These are phyloP conservation scores for Heteromeles arbutifolia DNA, from an alignment of 306 rosid genomes.

Conservation along the genomic window DNA sequence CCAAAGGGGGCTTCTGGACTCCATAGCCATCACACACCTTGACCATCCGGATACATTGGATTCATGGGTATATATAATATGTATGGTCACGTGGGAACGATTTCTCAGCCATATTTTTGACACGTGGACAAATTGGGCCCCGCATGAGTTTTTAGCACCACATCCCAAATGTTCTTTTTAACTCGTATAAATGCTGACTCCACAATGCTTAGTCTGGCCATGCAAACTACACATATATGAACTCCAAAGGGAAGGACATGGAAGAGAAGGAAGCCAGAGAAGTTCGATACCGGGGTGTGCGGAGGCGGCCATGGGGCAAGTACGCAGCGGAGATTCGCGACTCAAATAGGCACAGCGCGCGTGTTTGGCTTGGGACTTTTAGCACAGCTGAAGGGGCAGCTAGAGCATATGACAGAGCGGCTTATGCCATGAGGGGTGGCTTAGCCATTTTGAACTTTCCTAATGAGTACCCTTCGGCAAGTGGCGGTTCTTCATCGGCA, in stretches of 20 bases:
- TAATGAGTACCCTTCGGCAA: constrained; percentile 39
- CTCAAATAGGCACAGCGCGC: constrained; percentile 52
- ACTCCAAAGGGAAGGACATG: constrained; percentile 18
- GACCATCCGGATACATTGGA: constrained; percentile 70
- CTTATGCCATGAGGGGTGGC: constrained; percentile 77
- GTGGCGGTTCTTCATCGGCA: constrained; percentile 15
- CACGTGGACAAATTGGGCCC: constrained; percentile 14
- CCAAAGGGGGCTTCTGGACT: constrained; percentile 11
- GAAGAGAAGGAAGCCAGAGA: constrained; percentile 31
- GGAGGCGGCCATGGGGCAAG: constrained; percentile 86
- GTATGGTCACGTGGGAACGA: constrained; percentile 23
- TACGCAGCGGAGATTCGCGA: constrained; percentile 93
- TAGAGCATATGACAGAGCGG: constrained; percentile 84
- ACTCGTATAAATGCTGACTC: constrained; percentile 14
- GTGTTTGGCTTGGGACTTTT: constrained; percentile 88
- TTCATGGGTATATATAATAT: not conserved
- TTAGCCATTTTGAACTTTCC: constrained; percentile 84
- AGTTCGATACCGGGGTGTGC: constrained; percentile 58
- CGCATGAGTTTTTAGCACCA: not conserved
- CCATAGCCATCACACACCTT: constrained; percentile 55
- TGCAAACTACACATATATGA: constrained; percentile 20
- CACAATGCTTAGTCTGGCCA: constrained; percentile 13
- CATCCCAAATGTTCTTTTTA: not conserved
- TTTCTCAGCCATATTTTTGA: not conserved
- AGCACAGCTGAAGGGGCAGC: constrained; percentile 93